A percentile compares a stretch with the other conserved stretches of the same genome.
Conservation (phyloP, 1,284 basidiomycete genomes). For the Coniophora puteana region DNA sequence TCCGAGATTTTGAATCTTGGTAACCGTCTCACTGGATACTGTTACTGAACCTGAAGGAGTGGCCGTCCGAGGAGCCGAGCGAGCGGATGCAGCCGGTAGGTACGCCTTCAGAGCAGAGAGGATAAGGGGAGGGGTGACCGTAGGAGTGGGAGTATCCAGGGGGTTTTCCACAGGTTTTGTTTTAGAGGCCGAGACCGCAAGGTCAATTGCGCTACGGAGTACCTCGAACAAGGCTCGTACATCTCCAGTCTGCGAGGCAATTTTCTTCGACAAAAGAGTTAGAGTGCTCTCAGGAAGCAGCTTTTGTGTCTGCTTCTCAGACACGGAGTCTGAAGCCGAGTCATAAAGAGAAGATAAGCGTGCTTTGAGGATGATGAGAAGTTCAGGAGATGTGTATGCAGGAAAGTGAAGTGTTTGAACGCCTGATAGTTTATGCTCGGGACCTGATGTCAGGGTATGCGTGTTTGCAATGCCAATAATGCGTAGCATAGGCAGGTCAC, state of each 20-base stretch:
- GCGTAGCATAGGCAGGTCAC: slow-evolving; percentile 47
- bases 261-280: slow-evolving; percentile 69
- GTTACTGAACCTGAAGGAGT: slow-evolving; percentile 23
- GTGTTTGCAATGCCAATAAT: slow-evolving; percentile 79
- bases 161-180: slow-evolving; percentile 30
- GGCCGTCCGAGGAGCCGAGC: slow-evolving; percentile 10
- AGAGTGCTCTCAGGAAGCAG: slow-evolving; percentile 62
- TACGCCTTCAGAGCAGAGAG: slow-evolving; percentile 68
- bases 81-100: slow-evolving; percentile 34
- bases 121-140: slow-evolving; percentile 60
- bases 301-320: slow-evolving; percentile 35
- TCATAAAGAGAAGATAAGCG: slow-evolving; percentile 47
- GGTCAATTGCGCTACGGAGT: slow-evolving; percentile 70
- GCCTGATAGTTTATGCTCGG: slow-evolving; percentile 21
- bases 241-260: slow-evolving; percentile 75
- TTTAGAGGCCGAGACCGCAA: slow-evolving; percentile 40
- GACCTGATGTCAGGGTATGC: slow-evolving; percentile 65
- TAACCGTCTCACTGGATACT: slow-evolving; percentile 57
- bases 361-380: slow-evolving; percentile 60
- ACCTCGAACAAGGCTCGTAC: slow-evolving; percentile 75
- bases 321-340: slow-evolving; percentile 27
- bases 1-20: slow-evolving; percentile 62
- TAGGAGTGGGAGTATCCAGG: slow-evolving; percentile 36
- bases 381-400: slow-evolving; percentile 66
- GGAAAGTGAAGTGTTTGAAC: slow-evolving; percentile 71